phyloP scores from a whole-genome alignment of 2,329 filamentous ascomycete species.

The Chaetomiaceae sp. region DNA sequence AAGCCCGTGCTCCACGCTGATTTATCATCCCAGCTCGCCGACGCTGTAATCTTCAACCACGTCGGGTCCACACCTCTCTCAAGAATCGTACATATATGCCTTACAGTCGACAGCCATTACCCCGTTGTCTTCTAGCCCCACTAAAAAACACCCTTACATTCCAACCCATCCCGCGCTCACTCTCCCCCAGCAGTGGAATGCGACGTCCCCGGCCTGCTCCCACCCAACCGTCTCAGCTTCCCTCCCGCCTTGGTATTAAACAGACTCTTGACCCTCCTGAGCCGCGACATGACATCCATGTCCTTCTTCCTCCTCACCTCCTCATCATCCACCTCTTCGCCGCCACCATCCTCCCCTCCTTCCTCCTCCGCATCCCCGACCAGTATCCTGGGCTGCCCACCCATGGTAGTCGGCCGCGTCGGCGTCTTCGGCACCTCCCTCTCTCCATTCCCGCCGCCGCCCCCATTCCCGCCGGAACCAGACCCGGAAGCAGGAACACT shows the following conservation, averaged over 20 bases:
- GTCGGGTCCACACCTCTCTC: too few relatives aligned
- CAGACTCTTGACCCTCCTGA: constrained; percentile 66
- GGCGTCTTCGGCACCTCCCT: constrained; percentile 18
- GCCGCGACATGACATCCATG: constrained; percentile 67
- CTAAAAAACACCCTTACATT: not conserved
- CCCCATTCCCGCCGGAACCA: not conserved
- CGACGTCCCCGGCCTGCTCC: constrained; percentile 25
- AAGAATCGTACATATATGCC: too few relatives aligned
- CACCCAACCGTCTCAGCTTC: constrained; percentile 38
- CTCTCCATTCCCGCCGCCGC: not conserved
- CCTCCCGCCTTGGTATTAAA: constrained; percentile 62
- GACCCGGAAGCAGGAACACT: constrained; percentile 16
- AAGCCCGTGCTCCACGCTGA: too few relatives aligned
- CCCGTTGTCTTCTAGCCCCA: not conserved
- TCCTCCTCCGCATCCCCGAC: constrained; percentile 13
- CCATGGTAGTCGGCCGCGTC: constrained; percentile 16
- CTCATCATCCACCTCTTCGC: constrained; percentile 48
- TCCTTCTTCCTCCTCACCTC: constrained; percentile 56
- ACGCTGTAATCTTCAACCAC: too few relatives aligned
- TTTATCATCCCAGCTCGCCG: too few relatives aligned
- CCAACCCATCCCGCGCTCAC: not conserved
- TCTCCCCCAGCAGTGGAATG: constrained; percentile 21
- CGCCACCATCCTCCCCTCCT: constrained; percentile 37
- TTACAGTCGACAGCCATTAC: not conserved
- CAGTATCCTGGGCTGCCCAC: constrained; percentile 12